Percentiles rank a stretch among this genome's conserved stretches.
phyloP scores from a whole-genome alignment of 192 early-diverging fungal species.

The Rhizophagus prolifer region DNA sequence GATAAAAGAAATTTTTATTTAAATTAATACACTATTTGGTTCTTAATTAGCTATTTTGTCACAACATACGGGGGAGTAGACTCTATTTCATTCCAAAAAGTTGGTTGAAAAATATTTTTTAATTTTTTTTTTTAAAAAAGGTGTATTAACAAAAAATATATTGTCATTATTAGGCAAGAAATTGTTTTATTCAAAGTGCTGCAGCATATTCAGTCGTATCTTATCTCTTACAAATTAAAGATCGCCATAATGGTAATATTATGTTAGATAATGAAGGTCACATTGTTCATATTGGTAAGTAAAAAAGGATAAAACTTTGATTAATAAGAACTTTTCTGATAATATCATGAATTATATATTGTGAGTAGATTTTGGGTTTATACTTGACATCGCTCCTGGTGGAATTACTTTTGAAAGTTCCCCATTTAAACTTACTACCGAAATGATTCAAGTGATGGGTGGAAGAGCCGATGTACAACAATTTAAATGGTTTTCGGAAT shows the following conservation, averaged over 20 bases:
- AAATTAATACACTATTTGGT: neutral
- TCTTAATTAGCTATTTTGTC: constrained; percentile 68
- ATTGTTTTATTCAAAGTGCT: constrained; percentile 91
- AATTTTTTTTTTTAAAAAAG: neutral
- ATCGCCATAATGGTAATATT: constrained; percentile 99
- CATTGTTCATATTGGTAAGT: constrained; percentile 89
- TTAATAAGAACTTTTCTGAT: neutral
- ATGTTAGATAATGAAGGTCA: constrained; percentile 98
- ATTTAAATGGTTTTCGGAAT: constrained; percentile 87
- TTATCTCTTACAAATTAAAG: constrained; percentile 96
- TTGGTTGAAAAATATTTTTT: neutral
- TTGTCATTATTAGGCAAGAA: constrained; percentile 65
- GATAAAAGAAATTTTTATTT: no score
- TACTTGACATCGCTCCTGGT: constrained; percentile 97
- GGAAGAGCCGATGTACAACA: constrained; percentile 76
- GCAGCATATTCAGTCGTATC: constrained; percentile 95
- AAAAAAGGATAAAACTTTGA: neutral
- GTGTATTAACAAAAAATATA: neutral
- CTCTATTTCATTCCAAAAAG: constrained; percentile 81
- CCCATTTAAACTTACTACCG: constrained; percentile 97
- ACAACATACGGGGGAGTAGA: constrained; percentile 89
- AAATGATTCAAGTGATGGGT: constrained; percentile 97
- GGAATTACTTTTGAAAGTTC: constrained; percentile 93
- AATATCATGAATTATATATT: neutral
- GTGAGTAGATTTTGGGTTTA: constrained; percentile 91